Evolutionary conservation across 257 asterid species (phyloP).

Genomic region (Gentiana dahurica): DNA sequence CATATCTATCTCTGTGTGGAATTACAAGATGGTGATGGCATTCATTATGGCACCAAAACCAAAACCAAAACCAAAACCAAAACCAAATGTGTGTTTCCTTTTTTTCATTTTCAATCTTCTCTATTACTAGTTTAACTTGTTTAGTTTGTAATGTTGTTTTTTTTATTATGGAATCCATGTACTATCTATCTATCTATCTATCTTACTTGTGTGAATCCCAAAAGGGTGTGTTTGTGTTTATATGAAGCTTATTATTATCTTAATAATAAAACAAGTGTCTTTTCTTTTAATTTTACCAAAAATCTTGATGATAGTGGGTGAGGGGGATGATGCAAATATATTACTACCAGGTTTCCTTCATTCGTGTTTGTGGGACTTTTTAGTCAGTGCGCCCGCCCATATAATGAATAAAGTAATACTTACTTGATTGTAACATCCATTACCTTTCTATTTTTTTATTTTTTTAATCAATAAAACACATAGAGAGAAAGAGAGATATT

Average conservation of each 20-base stretch:
- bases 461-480: neutral
- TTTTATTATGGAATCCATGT: constrained; percentile 18
- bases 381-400: too few relatives aligned
- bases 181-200: too few relatives aligned
- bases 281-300: neutral
- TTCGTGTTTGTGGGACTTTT: neutral
- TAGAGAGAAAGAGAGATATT: neutral
- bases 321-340: neutral
- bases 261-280: constrained; percentile 15
- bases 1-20: too few relatives aligned
- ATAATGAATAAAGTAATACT: too few relatives aligned
- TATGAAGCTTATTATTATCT: too few relatives aligned
- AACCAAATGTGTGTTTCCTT: neutral
- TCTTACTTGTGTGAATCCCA: constrained; percentile 2
- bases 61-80: too few relatives aligned
- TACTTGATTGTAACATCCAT: too few relatives aligned
- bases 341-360: neutral
- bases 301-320: constrained; percentile 3
- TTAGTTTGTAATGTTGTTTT: constrained; percentile 5
- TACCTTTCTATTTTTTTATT: neutral
- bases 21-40: too few relatives aligned
- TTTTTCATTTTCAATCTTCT: neutral
- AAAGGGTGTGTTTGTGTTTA: too few relatives aligned
- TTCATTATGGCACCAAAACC: too few relatives aligned
- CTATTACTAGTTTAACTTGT: too few relatives aligned